Base-by-base conservation (phyloP, 306 rosid genomes). In the Casuarina glauca region DNA sequence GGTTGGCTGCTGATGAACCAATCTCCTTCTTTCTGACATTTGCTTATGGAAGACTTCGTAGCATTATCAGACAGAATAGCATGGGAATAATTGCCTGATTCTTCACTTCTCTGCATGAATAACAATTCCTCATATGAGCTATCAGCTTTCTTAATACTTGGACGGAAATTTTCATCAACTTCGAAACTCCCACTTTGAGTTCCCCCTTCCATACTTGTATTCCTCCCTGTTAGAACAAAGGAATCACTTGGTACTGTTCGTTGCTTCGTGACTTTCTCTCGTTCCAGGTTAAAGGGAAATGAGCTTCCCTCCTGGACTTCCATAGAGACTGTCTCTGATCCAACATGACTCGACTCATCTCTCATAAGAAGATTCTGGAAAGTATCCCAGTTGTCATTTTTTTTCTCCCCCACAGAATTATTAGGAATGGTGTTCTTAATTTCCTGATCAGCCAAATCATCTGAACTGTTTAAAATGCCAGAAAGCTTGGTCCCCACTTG, bases 321-420 rank as follows among this genome's bases (percentile, higher is more conserved):
- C 26, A 74, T 42, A 32, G 83, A 74, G 72, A 79, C 63, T 38
- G 81, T 71, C 75, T 87, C 89, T n/a, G 75, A 69, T 61, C 46
- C 86, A 54, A 35, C 64, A 48, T 79, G 20, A 83, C 78, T 71
- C 1, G 91, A 70, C 77, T 88, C 97, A 45, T 95, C 97, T 74
- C 91, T 81, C 89, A 93, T 62, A 70, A 96, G 94, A 86, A 96
- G 93, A 86, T 85, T 89, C 80, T 96, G 98, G 84, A 96, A 96
- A 87, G 97, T 90, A 84, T 78, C 91, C 99, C 99, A 96, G 82
- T 79, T 80, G 81, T 86, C 75, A 70, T 78, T 87, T 67, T 77
- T 84, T 79, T 91, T 93, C 35, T 70, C 70, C 66, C 84, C 85
- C 74, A 73, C 78, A n/a, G 85, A 84, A 69, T 85, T 75, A 50